Percentiles rank a stretch among this genome's conserved stretches.
Conservation (phyloP, 192 early-diverging fungal genomes). For the Haplosporangium gracile region DNA sequence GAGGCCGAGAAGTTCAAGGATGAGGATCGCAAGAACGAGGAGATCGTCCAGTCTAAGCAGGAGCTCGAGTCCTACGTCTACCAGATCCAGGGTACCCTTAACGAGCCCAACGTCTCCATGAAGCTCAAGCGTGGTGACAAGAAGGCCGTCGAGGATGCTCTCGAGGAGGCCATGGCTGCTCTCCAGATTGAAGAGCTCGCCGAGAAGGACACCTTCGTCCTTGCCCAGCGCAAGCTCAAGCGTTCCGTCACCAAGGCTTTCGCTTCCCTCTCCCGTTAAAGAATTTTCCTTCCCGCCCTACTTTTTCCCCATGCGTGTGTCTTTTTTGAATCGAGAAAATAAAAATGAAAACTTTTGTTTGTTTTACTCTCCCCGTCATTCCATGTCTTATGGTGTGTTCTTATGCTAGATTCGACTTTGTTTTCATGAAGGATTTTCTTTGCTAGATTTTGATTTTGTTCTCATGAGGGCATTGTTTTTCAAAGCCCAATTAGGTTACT, state of each 20-base stretch:
- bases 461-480: neutral
- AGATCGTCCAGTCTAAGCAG: constrained; percentile 84
- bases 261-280: constrained; percentile 66
- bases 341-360: constrained; percentile 24
- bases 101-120: constrained; percentile 79
- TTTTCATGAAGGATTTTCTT: neutral
- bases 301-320: neutral
- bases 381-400: neutral
- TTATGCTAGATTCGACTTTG: neutral
- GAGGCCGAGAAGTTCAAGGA: constrained; percentile 93
- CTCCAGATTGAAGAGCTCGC: constrained; percentile 75
- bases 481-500: neutral
- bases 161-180: constrained; percentile 82
- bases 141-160: constrained; percentile 78
- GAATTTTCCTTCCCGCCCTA: constrained; percentile 7
- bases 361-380: neutral
- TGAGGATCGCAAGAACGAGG: constrained; percentile 80
- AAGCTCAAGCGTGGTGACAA: constrained; percentile 81
- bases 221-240: constrained; percentile 81
- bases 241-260: constrained; percentile 77
- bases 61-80: constrained; percentile 83
- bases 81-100: constrained; percentile 76
- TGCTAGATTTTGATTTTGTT: neutral
- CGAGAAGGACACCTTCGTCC: constrained; percentile 70
- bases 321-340: constrained; percentile 2